Conservation (phyloP, 2,329 filamentous ascomycete species). For the Scytalidium sp. region DNA sequence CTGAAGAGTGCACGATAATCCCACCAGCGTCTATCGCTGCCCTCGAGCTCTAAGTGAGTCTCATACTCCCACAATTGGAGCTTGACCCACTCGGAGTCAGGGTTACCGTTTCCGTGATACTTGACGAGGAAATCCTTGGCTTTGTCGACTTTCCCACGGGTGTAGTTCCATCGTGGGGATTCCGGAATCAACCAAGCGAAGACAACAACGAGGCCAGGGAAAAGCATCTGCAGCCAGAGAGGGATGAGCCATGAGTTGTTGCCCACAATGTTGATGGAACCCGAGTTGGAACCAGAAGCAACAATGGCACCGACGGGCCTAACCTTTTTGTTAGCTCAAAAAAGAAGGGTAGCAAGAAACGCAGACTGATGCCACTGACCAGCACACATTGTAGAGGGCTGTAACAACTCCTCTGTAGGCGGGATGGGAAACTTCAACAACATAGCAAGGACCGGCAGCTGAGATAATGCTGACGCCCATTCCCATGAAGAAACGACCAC, state of each 20-base stretch:
- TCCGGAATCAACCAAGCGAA: conserved; percentile 56
- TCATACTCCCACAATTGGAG: conserved; percentile 41
- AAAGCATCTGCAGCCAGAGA: conserved; percentile 45
- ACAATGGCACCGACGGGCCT: conserved; percentile 46
- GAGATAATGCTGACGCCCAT: conserved; percentile 49
- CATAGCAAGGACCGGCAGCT: conserved; percentile 44
- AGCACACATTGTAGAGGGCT: conserved; percentile 27
- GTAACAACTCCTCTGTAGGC: conserved; percentile 41
- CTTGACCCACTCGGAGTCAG: conserved; percentile 42
- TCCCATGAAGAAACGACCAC: conserved; percentile 59
- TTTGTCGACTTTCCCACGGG: conserved; percentile 49
- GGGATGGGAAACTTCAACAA: conserved; percentile 44
- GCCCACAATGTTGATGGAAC: conserved; percentile 38
- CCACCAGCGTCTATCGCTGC: conserved; percentile 49
- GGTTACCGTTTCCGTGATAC: conserved; percentile 53
- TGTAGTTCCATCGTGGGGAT: conserved; percentile 60
- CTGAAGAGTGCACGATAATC: conserved; percentile 53
- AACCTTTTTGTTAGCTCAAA: conserved; percentile 42
- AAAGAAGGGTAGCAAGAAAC: conserved; percentile 24
- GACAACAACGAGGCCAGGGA: conserved; percentile 41
- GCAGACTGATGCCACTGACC: conserved; percentile 25
- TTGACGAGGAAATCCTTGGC: conserved; percentile 50
- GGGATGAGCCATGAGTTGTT: conserved; percentile 49
- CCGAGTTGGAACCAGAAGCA: conserved; percentile 52
- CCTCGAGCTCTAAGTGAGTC: conserved; percentile 41